Evolutionary conservation across 1,284 basidiomycete species (phyloP).

Genomic region (Megacollybia platyphylla): DNA sequence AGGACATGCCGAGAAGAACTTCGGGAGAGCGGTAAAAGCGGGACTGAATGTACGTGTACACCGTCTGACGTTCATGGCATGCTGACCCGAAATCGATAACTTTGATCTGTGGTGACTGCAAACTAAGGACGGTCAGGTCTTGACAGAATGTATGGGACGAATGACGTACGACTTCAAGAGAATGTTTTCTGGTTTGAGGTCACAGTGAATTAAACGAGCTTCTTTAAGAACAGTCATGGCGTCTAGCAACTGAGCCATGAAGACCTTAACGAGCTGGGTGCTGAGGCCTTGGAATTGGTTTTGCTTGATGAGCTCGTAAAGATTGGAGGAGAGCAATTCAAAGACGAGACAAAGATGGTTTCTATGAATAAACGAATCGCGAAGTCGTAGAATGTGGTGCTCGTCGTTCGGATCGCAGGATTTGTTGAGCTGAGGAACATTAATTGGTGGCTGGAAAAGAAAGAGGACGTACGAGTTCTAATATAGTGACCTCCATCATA

Average conservation of each 20-base stretch:
- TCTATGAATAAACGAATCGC: constrained; percentile 94
- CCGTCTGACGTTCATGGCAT: constrained; percentile 96
- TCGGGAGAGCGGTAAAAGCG: constrained; percentile 98
- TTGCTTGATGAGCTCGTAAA: constrained; percentile 99
- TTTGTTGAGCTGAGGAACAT: constrained; percentile 64
- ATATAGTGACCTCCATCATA: constrained; percentile 99
- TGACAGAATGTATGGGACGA: constrained; percentile 4
- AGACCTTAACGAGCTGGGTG: constrained; percentile 95
- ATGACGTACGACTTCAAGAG: constrained; percentile 77
- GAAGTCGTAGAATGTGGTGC: constrained; percentile 92
- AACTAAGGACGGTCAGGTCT: constrained; percentile 27
- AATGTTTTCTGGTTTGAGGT: constrained; percentile 96
- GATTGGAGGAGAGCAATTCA: constrained; percentile 92
- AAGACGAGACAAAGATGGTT: constrained; percentile 97
- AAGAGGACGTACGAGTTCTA: constrained; percentile 67
- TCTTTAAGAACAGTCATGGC: constrained; percentile 90
- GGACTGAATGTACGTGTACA: constrained; percentile 99
- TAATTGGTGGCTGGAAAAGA: constrained; percentile 15
- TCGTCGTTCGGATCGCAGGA: constrained; percentile 88
- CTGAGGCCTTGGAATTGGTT: constrained; percentile 98
- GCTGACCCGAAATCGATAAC: constrained; percentile 99
- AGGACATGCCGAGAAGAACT: constrained; percentile 90
- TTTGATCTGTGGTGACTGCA: constrained; percentile 97
- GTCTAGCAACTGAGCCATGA: constrained; percentile 92
- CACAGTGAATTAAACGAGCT: constrained; percentile 93